Percentiles rank a stretch among this genome's conserved stretches.
Conservation (phyloP, 2,329 filamentous ascomycete genomes). For the Malbranchea zuffiana region DNA sequence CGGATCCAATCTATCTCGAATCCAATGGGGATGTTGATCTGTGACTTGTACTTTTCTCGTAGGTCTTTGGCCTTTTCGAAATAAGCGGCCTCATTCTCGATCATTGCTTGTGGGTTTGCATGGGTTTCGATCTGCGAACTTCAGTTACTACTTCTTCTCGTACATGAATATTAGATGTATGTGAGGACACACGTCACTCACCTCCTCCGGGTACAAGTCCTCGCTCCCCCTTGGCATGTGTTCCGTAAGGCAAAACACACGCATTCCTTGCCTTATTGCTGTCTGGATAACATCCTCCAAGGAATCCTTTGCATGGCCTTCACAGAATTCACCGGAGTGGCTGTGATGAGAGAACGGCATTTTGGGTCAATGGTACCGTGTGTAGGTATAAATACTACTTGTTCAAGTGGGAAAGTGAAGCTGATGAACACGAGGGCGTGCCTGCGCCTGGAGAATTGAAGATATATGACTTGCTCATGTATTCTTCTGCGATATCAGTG, state of each 20-base stretch:
- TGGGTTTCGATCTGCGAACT: slow-evolving; percentile 5
- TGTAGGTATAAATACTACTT: no score
- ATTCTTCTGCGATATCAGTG: no score
- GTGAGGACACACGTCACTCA: slow-evolving; percentile 24
- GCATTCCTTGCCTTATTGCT: slow-evolving; percentile 68
- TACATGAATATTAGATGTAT: neutral
- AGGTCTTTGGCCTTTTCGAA: slow-evolving; percentile 64
- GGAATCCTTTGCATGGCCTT: slow-evolving; percentile 71
- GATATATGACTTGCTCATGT: no score
- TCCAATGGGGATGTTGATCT: slow-evolving; percentile 72
- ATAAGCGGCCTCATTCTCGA: slow-evolving; percentile 52
- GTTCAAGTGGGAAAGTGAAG: no score
- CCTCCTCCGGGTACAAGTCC: slow-evolving; percentile 91
- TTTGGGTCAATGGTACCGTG: no score
- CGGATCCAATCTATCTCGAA: slow-evolving; percentile 94
- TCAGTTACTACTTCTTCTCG: neutral
- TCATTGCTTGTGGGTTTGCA: slow-evolving; percentile 9
- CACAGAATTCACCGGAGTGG: slow-evolving; percentile 95
- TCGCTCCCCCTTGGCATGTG: slow-evolving; percentile 76
- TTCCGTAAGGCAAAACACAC: slow-evolving; percentile 78
- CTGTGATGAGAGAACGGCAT: slow-evolving; percentile 99
- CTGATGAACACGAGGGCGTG: no score
- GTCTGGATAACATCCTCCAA: slow-evolving; percentile 73
- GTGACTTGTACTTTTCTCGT: slow-evolving; percentile 54
- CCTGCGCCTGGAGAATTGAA: no score